Evolutionary conservation across 768 basidiomycete species (phyloP).

Genomic region (Brasilioporus rufonigricans): DNA sequence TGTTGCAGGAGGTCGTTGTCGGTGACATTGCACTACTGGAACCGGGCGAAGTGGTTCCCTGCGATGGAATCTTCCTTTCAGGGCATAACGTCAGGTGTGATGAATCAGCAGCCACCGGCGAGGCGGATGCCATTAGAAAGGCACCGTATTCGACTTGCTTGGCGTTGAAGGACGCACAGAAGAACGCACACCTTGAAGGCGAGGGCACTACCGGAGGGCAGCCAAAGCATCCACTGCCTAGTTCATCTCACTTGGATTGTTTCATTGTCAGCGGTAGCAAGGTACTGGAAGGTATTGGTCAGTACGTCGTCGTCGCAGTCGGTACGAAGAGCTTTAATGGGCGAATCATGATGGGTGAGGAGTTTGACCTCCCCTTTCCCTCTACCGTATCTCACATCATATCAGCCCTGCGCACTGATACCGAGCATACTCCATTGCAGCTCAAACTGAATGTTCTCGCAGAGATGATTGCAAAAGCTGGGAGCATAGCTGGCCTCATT

Average conservation of each 20-base stretch:
- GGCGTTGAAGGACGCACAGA: constrained; percentile 41
- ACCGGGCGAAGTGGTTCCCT: constrained; percentile 94
- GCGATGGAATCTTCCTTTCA: constrained; percentile 90
- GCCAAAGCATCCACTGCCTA: constrained; percentile 1
- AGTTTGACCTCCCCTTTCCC: background rate
- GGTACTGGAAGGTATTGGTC: constrained; percentile 91
- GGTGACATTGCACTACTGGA: constrained; percentile 91
- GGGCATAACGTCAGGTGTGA: constrained; percentile 96
- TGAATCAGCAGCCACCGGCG: constrained; percentile 95
- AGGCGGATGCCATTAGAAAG: constrained; percentile 95
- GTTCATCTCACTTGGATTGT: constrained; percentile 72
- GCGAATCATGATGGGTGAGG: constrained; percentile 91
- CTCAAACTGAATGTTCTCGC: constrained; percentile 92
- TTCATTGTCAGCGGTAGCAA: constrained; percentile 91
- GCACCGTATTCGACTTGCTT: constrained; percentile 72
- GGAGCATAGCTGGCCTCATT: constrained; percentile 74
- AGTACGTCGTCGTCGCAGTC: constrained; percentile 89
- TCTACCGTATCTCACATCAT: background rate
- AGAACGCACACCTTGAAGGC: constrained; percentile 9
- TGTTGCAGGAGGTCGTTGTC: constrained; percentile 78
- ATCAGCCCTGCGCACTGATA: constrained; percentile 78
- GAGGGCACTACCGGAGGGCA: constrained; percentile 28
- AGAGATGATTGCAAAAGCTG: constrained; percentile 91
- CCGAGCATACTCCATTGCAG: constrained; percentile 91
- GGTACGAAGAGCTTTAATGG: constrained; percentile 95